Conservation (phyloP, 2,329 filamentous ascomycete genomes). For the Fusarium praegraminearum region DNA sequence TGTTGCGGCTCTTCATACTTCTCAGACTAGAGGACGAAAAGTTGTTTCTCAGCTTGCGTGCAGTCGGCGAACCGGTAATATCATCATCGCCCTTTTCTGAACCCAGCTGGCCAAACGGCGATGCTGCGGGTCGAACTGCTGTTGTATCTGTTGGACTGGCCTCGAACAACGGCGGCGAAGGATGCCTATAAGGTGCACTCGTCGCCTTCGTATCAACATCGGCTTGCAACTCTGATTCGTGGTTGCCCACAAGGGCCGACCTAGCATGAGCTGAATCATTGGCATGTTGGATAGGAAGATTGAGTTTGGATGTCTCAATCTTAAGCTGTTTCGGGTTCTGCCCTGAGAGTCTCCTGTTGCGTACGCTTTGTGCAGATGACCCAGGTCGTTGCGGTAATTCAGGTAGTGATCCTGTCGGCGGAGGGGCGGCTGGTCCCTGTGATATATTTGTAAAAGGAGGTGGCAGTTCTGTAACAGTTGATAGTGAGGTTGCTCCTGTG, state of each 20-base stretch:
- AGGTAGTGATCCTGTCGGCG: slow-evolving; percentile 62
- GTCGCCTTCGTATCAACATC: slow-evolving; percentile 20
- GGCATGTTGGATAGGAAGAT: slow-evolving; percentile 34
- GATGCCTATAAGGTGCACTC: slow-evolving; percentile 31
- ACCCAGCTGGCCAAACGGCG: slow-evolving; percentile 52
- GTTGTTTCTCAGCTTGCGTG: slow-evolving; percentile 69
- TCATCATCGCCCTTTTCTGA: slow-evolving; percentile 54
- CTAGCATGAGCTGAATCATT: slow-evolving; percentile 29
- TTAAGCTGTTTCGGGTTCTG: slow-evolving; percentile 85
- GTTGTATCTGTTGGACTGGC: slow-evolving; percentile 47
- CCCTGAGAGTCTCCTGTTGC: slow-evolving; percentile 82
- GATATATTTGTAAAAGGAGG: slow-evolving; percentile 38
- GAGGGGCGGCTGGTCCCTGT: slow-evolving; percentile 55
- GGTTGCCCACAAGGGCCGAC: slow-evolving; percentile 22
- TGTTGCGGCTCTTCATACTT: slow-evolving; percentile 79
- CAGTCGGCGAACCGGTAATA: slow-evolving; percentile 65
- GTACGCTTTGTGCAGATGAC: slow-evolving; percentile 66
- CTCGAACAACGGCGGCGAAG: slow-evolving; percentile 47
- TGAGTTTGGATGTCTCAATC: slow-evolving; percentile 76
- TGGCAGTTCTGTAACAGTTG: slow-evolving; percentile 75
- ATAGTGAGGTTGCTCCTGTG: slow-evolving; percentile 56
- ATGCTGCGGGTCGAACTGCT: slow-evolving; percentile 42
- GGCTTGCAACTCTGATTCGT: slow-evolving; percentile 17
- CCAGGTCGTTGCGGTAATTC: slow-evolving; percentile 55
- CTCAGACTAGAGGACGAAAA: slow-evolving; percentile 77